Base-by-base conservation (phyloP, 2,329 filamentous ascomycete genomes). In the Calonectria henricotiae region DNA sequence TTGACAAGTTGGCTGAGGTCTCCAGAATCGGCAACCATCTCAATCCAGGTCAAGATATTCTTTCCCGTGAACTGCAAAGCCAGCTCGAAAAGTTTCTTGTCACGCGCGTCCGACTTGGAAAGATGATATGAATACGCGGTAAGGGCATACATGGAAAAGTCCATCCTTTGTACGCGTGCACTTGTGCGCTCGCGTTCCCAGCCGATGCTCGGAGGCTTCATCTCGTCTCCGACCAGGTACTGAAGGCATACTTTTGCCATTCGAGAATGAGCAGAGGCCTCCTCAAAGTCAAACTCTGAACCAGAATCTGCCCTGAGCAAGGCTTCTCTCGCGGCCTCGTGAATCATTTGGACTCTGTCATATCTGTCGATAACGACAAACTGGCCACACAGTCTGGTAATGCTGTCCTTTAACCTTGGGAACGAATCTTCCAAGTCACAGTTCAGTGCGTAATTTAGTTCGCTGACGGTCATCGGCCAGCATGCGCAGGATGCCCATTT, bases 11-110 rank as follows among this genome's bases (percentile, higher is more conserved):
- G 67, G 17, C 39, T 68, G 20, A 74, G 69, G 39, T 73, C 62
- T 39, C 51, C 69, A 47, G 65, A 70, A 9, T 70, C 62, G 46
- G 71, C 73, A 37, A 73, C 73, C 25, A 62, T 72, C 69, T 84
- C 82, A 46, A 84, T 80, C 82, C 82, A 83, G 11, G 78, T 78
- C 12, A 83, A 75, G 4, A 83, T 64, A 65, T 82, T 83, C 27
- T 75, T 72, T 15, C 74, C 76, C 7, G 82, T 61, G 68, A 83
- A 83, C 12, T 65, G 66, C 12, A 73, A 71, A 7, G 82, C 64
- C 51, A 79, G 73, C 2, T 69, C 35, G 46, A 8, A 82, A 73
- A 0, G 77, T 61, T 2, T 72, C 77, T 20, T 69, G 46, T 9
- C 76, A 6, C 63, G 20, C 1, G 76, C 62, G 23, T 77, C 73